Conservation (phyloP, 148 eudicot genomes). For the Chenopodium suecicum region DNA sequence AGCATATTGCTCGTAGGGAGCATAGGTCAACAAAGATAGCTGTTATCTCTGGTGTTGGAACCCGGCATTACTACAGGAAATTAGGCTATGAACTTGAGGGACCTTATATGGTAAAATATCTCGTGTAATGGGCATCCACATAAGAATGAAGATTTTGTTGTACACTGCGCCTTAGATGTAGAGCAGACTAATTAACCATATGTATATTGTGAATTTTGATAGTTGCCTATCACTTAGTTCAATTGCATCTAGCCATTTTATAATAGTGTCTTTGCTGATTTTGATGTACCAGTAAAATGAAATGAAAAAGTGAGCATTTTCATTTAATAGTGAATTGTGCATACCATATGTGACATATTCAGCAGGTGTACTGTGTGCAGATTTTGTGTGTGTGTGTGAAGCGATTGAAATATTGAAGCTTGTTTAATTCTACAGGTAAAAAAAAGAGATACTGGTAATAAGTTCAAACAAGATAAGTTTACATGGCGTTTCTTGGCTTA, state of each 20-base stretch:
- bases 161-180: constrained; percentile 13
- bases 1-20: constrained; percentile 77
- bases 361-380: background rate
- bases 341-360: background rate
- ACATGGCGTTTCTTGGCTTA: no score
- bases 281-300: background rate
- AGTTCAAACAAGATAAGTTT: no score
- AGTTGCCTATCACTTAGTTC: background rate
- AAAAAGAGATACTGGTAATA: no score
- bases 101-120: constrained; percentile 92
- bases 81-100: constrained; percentile 97
- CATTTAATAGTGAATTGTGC: background rate
- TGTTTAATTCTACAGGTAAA: no score
- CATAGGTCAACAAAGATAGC: constrained; percentile 87
- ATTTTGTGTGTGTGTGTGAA: no score
- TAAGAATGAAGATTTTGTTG: constrained; percentile 3
- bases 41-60: constrained; percentile 95
- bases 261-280: background rate
- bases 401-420: background rate
- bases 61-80: constrained; percentile 94
- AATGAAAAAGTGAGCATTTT: constrained; percentile 1
- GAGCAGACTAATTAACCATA: background rate
- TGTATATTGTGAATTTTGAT: constrained; percentile 29
- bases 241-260: background rate
- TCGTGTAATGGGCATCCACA: constrained; percentile 25